Base-by-base conservation (phyloP, 2,329 filamentous ascomycete species). In the Cercospora janseana region DNA sequence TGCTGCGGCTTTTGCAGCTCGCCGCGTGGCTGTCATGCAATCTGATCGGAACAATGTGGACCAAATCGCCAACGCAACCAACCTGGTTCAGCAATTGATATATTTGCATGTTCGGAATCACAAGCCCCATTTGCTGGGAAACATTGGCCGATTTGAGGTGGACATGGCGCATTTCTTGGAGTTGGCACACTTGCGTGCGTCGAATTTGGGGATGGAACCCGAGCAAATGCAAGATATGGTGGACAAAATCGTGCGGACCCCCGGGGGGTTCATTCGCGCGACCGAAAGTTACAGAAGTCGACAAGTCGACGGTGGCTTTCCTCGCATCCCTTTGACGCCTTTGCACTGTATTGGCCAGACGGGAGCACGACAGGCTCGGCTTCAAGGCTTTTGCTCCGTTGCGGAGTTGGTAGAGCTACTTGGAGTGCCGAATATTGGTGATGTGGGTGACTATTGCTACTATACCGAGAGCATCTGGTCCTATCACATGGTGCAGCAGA, bases 341-440 rank as follows among this genome's bases (percentile, higher is more conserved):
- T 27, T 49, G 13, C 35, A 15, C 12, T 40, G 34, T 13, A 42
- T 15, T 28, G 29, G 46, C 1, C 18, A 29, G 3, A 43, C 40
- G 10, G 16, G 21, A n/a, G 20, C 38, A 28, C 38, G 38, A 18
- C 20, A 37, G 31, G 35, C 16, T 15, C 34, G 27, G n/a, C 20
- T 31, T 1, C 13, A 32, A 16, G 40, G 47, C 9, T 50, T 50
- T 6, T 50, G 47, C 31, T 37, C 40, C 10, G 40, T 50, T n/a
- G 18, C 38, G 20, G 47, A 50, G 26, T 24, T 44, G 18, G 47
- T 45, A 24, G 28, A 37, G 16, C 16, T 50, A 9, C 15, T 50
- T 15, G 47, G 31, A 15, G 31, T 50, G 15, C 47, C 46, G 9
- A 20, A 41, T 29, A 27, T 44, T n/a, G 31, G 47, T 7, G 23